Conservation (phyloP, 2,329 filamentous ascomycete genomes). For the Xylaria sp. region DNA sequence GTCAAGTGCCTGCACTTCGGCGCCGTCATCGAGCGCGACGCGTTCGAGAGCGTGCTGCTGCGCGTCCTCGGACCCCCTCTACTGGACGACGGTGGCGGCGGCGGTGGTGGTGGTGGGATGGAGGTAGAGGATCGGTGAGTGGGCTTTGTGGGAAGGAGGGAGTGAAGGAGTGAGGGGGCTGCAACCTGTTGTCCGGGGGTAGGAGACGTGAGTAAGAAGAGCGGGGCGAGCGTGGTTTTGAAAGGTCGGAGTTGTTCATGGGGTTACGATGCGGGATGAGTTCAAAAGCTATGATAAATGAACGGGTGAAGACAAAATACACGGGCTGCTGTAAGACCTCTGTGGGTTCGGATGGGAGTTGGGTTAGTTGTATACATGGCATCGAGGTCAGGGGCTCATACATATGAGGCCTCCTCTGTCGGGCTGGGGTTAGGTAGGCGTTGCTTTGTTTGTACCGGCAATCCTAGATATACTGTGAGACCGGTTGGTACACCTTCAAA, state of each 20-base stretch:
- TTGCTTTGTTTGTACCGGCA: neutral
- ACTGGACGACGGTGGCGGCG: neutral
- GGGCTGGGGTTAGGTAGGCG: neutral
- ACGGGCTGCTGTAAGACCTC: neutral
- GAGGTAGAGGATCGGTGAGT: neutral
- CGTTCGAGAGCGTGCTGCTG: slow-evolving; percentile 50
- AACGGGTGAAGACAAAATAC: neutral
- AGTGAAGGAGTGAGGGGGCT: no score
- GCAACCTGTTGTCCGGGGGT: no score
- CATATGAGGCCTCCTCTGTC: neutral
- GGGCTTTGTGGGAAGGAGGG: no score
- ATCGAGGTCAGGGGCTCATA: neutral
- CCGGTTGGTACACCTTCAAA: neutral
- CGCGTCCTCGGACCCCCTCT: slow-evolving; percentile 41
- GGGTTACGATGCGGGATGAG: neutral
- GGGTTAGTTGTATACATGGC: neutral
- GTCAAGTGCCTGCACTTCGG: slow-evolving; percentile 53
- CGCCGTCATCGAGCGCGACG: slow-evolving; percentile 48
- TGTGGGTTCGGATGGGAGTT: neutral
- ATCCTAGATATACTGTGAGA: neutral
- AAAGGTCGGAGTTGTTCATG: no score
- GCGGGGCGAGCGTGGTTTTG: neutral
- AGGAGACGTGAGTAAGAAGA: neutral
- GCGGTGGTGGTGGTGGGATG: neutral
- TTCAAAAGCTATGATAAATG: neutral